Evolutionary conservation across 805 yeast genomes (phyloP), one percentile per base, ranked within the genome.

Genomic region (Hanseniaspora meyeri): DNA sequence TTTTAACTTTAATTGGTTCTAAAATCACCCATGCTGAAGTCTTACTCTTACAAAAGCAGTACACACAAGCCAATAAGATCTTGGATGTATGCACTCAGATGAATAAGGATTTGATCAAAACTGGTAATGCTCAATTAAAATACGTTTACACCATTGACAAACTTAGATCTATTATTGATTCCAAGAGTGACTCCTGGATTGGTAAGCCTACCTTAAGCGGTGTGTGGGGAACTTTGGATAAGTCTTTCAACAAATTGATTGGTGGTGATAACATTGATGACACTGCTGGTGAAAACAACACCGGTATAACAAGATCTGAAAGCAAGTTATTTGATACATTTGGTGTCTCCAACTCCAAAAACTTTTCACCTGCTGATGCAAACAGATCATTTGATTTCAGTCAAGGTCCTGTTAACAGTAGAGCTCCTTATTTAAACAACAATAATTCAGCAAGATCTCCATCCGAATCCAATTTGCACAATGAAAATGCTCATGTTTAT

Each of bases 211-310:
- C 79, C 61, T 73, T 87, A 53, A 95, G 89, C 62, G 84, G 80
- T 65, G 83, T 88, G 55, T 87, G 95, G 95, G 91, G 93, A 11
- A 90, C 85, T 45, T 68, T 87, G 47, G 95, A 87, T 66, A 87
- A 87, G 65, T 79, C 86, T 5, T 80, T 85, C 64, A 82, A 79
- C 65, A 82, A 81, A 66, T 81, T 83, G 67, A 89, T 91, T 58
- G 83, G 95, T 42, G 97, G 96, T 1, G 97, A 91, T 49, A 46
- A 46, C 16, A 32, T 31, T 32, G 95, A 85, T 38, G 72, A 66
- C 16, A 58, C 52, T 3, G 72, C 74, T 31, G 62, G 70, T 0
- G 68, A 70, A 7, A 62, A 69, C 5, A 71, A 70, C 47, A 69
- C 69, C 29, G 74, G 74, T 1, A 45, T 39, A 2, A 36, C 47